Evolutionary conservation across 2,329 filamentous ascomycete genomes (phyloP).

Genomic region (Escovopsis sp.): DNA sequence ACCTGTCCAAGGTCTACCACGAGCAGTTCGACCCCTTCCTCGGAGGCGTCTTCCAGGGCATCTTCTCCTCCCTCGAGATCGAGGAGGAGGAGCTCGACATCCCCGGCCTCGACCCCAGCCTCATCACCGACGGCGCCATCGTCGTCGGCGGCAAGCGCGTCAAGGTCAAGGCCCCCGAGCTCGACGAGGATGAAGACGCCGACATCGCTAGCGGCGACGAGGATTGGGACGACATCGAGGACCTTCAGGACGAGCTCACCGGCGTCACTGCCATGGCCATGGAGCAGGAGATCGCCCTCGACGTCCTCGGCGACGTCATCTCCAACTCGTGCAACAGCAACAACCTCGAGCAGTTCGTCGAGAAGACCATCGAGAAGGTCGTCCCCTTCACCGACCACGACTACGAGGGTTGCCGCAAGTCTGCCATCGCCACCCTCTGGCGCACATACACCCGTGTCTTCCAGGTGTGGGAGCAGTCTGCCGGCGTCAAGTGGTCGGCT

Average conservation of each 20-base stretch:
- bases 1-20: constrained; percentile 84
- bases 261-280: constrained; percentile 80
- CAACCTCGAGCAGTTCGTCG: constrained; percentile 62
- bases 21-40: constrained; percentile 70
- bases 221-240: constrained; percentile 48
- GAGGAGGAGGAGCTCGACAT: constrained; percentile 78
- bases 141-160: constrained; percentile 71
- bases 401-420: constrained; percentile 89
- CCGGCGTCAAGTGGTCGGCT: constrained; percentile 71
- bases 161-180: constrained; percentile 50
- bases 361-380: constrained; percentile 72
- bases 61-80: constrained; percentile 74
- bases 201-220: constrained; percentile 39
- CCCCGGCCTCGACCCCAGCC: constrained; percentile 38
- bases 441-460: constrained; percentile 85
- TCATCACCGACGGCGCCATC: constrained; percentile 62
- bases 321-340: constrained; percentile 68
- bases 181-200: constrained; percentile 38
- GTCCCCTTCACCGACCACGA: constrained; percentile 71
- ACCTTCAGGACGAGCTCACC: constrained; percentile 61
- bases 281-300: constrained; percentile 94
- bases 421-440: constrained; percentile 81
- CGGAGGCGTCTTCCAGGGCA: constrained; percentile 58
- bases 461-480: constrained; percentile 62
- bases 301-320: constrained; percentile 87